phyloP scores from a whole-genome alignment of 148 eudicot species.

The Selenicereus undatus region DNA sequence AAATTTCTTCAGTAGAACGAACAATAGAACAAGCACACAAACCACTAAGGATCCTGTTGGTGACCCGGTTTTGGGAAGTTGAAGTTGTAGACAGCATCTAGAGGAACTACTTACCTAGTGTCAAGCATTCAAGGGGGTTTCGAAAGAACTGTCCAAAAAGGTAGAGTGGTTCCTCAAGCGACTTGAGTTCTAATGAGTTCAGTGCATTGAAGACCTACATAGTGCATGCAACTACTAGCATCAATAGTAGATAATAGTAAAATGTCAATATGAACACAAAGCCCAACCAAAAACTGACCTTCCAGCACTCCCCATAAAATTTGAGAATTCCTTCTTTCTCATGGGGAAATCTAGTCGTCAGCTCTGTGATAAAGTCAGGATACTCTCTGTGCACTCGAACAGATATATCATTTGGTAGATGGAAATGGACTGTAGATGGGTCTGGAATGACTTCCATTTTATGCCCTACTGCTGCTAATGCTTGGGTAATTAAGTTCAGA shows the following conservation, averaged over 20 bases:
- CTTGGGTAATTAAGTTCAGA: constrained; percentile 88
- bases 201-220: constrained; percentile 81
- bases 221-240: constrained; percentile 22
- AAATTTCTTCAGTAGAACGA: neutral
- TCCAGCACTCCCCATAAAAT: constrained; percentile 89
- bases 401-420: constrained; percentile 77
- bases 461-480: constrained; percentile 88
- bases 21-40: neutral
- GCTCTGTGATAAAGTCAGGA: constrained; percentile 60
- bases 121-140: constrained; percentile 91
- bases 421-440: constrained; percentile 97
- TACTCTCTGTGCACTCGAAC: constrained; percentile 88
- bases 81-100: neutral
- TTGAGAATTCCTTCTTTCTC: constrained; percentile 84
- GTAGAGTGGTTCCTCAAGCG: constrained; percentile 95
- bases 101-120: constrained; percentile 63
- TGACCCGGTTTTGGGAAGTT: neutral
- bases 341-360: constrained; percentile 76
- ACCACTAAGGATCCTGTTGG: neutral
- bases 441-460: constrained; percentile 90
- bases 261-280: constrained; percentile 22
- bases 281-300: constrained; percentile 59
- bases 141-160: constrained; percentile 93
- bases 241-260: constrained; percentile 14
- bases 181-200: constrained; percentile 92